A percentile compares a stretch with the other conserved stretches of the same genome.
phyloP scores from a whole-genome alignment of 2,329 filamentous ascomycete genomes.

The Pyrenophora teres region DNA sequence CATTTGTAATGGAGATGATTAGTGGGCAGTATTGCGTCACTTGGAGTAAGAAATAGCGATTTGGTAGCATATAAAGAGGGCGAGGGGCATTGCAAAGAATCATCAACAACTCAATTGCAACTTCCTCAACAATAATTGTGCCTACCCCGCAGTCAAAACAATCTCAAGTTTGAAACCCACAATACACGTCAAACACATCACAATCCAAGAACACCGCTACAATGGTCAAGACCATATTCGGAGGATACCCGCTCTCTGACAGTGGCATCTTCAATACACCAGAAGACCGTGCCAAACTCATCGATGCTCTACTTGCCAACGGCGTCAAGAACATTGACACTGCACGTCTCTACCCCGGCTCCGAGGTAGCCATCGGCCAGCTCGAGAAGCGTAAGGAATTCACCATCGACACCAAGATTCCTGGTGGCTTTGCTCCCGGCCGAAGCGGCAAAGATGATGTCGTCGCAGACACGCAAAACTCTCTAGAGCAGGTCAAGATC shows the following conservation, averaged over 20 bases:
- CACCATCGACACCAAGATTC: constrained; percentile 54
- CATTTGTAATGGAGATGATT: neutral
- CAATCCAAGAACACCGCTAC: neutral
- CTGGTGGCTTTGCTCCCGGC: constrained; percentile 45
- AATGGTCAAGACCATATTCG: constrained; percentile 47
- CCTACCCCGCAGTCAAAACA: neutral
- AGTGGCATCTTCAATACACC: constrained; percentile 18
- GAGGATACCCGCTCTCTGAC: constrained; percentile 35
- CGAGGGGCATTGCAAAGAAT: neutral
- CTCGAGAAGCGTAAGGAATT: constrained; percentile 49
- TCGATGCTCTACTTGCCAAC: constrained; percentile 39
- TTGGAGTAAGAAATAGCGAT: too few relatives aligned
- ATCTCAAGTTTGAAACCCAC: neutral
- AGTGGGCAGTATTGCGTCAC: neutral
- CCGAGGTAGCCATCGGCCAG: constrained; percentile 51
- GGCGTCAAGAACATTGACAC: constrained; percentile 49
- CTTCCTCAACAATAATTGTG: too few relatives aligned
- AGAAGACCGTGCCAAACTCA: constrained; percentile 22
- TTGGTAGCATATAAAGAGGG: constrained; percentile 3
- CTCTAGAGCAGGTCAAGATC: constrained; percentile 33
- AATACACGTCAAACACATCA: neutral
- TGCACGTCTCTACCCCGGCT: constrained; percentile 49
- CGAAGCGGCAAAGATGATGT: constrained; percentile 43
- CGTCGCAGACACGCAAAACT: constrained; percentile 41
- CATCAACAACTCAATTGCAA: neutral